phyloP scores from a whole-genome alignment of 345 rosid genomes.

The Salix suchowensis region DNA sequence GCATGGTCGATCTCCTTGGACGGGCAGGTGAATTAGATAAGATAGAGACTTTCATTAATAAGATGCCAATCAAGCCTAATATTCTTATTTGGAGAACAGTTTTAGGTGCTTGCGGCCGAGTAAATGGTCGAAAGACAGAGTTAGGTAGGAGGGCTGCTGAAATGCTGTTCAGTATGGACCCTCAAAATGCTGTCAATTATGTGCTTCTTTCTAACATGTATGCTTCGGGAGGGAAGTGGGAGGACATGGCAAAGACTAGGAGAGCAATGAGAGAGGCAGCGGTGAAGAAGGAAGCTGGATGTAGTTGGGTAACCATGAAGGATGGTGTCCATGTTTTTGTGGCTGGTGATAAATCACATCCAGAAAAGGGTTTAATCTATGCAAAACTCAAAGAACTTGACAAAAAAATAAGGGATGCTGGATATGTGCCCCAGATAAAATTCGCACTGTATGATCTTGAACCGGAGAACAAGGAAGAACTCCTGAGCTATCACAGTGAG shows the following conservation, averaged over 20 bases:
- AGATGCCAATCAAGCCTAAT: conserved; percentile 74
- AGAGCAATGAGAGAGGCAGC: conserved; percentile 65
- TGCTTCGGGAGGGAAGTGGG: conserved; percentile 81
- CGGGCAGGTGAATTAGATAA: conserved; percentile 78
- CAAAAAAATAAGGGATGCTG: conserved; percentile 64
- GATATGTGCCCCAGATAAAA: conserved; percentile 71
- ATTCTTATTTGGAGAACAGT: conserved; percentile 87
- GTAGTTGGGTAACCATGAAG: conserved; percentile 93
- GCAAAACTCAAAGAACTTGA: conserved; percentile 72
- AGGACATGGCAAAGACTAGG: conserved; percentile 64
- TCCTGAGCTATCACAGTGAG: conserved; percentile 80
- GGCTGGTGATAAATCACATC: conserved; percentile 73
- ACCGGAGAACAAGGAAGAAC: conserved; percentile 77
- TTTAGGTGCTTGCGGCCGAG: conserved; percentile 74
- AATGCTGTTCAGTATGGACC: conserved; percentile 71
- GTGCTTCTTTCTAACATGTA: conserved; percentile 90
- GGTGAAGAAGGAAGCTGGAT: conserved; percentile 88
- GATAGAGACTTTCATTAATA: conserved; percentile 57
- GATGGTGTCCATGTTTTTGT: conserved; percentile 85
- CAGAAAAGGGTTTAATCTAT: conserved; percentile 55
- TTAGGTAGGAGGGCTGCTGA: conserved; percentile 72
- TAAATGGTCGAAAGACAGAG: conserved; percentile 54
- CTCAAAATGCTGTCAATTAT: conserved; percentile 79
- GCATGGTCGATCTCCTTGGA: conserved; percentile 87
- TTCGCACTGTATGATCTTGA: conserved; percentile 78